Base-by-base conservation (phyloP, 225 moss, liverwort and hornwort species). In the Bryoerythrophyllum caledonicum region DNA sequence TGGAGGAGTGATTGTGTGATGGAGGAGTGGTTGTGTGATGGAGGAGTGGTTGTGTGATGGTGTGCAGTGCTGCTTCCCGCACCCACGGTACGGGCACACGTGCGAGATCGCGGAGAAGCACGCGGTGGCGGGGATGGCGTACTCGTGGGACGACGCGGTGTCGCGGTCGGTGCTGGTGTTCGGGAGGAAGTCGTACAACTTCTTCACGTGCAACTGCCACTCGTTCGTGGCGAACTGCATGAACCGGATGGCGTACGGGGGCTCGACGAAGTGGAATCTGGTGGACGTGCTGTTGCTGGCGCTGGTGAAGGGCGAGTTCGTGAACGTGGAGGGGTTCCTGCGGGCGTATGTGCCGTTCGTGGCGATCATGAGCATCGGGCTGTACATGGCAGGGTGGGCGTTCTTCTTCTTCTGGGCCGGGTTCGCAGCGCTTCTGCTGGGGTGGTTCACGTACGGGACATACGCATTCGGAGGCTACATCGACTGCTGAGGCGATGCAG, bases 151-250 rank as follows among this genome's bases (percentile, higher is more conserved):
- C 57, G 91, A 97, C 74, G 92, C 91, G 5, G 58, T 94, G 19
- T 84, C 90, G 6, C 84, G 87, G 74, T 86, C 94, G 40, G 85
- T 82, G 38, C 91, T 90, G 68, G 76, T 86, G 57, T 97, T 73
- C 72, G 87, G 87, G 77, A 82, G 77, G 62, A 97, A 93, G 70
- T 75, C 77, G 0, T 97, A 97, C 86, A 93, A 97, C 51, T 92
- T 97, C 44, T 94, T 94, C 75, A 93, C 92, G 40, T 97, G 96
- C 89, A 97, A 97, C 64, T 97, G 96, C 28, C 94, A 97, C 78
- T 97, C 97, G 10, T 97, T 97, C 40, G 81, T 89, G 53, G 94
- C 92, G 1, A 91, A 94, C 75, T 97, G 92, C 83, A 69, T 97
- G 89, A 97, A 93, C 72, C 91, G 97, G 68, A 91, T 94, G 78